Conservation (phyloP, 805 yeast species). For the Candida oleophila region DNA sequence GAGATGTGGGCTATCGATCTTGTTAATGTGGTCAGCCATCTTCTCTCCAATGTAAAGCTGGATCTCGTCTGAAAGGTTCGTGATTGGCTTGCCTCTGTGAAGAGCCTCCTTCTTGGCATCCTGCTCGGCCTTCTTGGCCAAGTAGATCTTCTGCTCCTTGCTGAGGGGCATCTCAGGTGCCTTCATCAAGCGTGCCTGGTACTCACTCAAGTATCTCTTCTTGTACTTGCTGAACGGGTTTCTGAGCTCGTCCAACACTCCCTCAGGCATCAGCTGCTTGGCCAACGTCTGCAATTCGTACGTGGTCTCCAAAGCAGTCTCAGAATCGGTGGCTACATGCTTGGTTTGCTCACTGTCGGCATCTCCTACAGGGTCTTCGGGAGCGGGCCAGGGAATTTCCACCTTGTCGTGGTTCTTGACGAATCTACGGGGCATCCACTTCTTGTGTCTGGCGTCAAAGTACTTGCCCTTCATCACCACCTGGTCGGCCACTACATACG, state of each 20-base stretch:
- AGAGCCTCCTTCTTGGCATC: conserved; percentile 15
- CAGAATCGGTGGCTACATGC: conserved; percentile 52
- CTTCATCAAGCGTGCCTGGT: conserved; percentile 59
- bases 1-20: conserved; percentile 34
- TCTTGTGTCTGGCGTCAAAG: conserved; percentile 72
- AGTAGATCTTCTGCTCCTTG: conserved; percentile 57
- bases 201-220: conserved; percentile 49
- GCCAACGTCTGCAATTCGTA: conserved; percentile 68
- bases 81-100: conserved; percentile 33
- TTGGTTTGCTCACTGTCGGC: conserved; percentile 10
- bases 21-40: conserved; percentile 40
- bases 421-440: conserved; percentile 73
- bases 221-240: conserved; percentile 74
- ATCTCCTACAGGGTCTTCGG: conserved; percentile 53
- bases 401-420: conserved; percentile 68
- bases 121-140: conserved; percentile 46
- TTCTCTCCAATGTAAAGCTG: conserved; percentile 53
- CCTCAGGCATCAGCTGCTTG: conserved; percentile 66
- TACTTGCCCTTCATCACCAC: conserved; percentile 65
- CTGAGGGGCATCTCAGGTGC: conserved; percentile 80
- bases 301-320: conserved; percentile 66
- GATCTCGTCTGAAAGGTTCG: conserved; percentile 49
- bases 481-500: conserved; percentile 77
- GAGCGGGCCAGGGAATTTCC: conserved; percentile 88
- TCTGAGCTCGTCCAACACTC: conserved; percentile 66